A percentile compares a stretch with the other conserved stretches of the same genome.
Conservation (phyloP, 306 rosid species). For the Lathyrus oleraceus region DNA sequence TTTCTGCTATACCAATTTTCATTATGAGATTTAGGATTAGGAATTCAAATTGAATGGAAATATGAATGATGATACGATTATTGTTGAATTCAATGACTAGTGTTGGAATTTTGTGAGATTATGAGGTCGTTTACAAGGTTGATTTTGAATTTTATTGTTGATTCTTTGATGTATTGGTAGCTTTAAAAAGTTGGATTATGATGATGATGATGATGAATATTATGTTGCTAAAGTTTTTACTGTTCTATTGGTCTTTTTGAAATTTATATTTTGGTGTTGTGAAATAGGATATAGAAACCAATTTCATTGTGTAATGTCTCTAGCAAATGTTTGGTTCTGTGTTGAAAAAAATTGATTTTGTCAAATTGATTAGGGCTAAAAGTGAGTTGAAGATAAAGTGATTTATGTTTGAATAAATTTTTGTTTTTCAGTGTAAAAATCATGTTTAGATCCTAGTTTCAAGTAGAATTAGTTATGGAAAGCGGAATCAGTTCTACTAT, state of each 20-base stretch:
- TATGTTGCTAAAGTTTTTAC: background rate
- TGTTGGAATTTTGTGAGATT: no score
- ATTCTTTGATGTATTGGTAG: background rate
- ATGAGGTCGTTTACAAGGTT: no score
- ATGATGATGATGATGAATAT: background rate
- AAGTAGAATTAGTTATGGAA: no score
- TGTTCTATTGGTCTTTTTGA: background rate
- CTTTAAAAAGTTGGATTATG: background rate
- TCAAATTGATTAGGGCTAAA: no score
- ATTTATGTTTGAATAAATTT: no score
- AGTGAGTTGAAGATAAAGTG: no score
- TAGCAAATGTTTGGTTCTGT: background rate
- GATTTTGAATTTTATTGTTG: background rate
- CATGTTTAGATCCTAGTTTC: no score
- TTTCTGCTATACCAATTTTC: constrained; percentile 18
- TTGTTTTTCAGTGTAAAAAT: no score
- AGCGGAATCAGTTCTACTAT: no score
- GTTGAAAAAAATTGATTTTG: no score
- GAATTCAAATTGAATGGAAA: constrained; percentile 11
- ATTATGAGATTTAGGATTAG: background rate
- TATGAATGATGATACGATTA: background rate
- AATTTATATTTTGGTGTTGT: constrained; percentile 6
- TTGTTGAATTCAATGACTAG: no score
- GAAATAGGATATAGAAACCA: background rate
- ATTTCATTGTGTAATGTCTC: background rate